Percentiles rank a stretch among this genome's conserved stretches.
Conservation (phyloP, 2,329 filamentous ascomycete genomes). For the Aspergillus felis region DNA sequence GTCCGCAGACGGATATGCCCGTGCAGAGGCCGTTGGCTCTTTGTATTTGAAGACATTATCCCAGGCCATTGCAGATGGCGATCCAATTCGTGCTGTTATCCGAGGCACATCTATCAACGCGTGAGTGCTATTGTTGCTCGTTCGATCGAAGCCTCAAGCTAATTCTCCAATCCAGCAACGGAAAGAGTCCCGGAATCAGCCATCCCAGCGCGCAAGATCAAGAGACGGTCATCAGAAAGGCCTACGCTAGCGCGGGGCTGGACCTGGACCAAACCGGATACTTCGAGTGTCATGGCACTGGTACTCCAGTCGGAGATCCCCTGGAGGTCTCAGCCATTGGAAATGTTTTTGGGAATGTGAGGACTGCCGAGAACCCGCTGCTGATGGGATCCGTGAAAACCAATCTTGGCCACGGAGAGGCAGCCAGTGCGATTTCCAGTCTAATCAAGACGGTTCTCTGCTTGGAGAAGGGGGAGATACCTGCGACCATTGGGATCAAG, state of each 20-base stretch:
- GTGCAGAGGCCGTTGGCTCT: slow-evolving; percentile 23
- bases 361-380: not conserved
- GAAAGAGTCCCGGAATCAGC: no score
- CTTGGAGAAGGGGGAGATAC: slow-evolving; percentile 2
- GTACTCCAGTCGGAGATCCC: no score
- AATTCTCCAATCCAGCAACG: no score
- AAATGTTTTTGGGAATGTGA: no score
- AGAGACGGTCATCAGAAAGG: no score
- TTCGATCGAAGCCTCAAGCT: no score
- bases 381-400: slow-evolving; percentile 5
- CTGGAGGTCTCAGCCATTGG: no score
- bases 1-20: slow-evolving; percentile 26
- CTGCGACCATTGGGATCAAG: not conserved
- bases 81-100: slow-evolving; percentile 37
- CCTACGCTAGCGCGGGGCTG: no score
- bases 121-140: no score
- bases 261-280: no score
- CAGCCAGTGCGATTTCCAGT: slow-evolving; percentile 3
- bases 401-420: slow-evolving; percentile 6
- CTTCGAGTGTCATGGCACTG: no score
- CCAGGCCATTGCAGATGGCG: slow-evolving; percentile 43
- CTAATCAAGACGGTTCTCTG: slow-evolving; percentile 2
- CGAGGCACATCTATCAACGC: slow-evolving; percentile 11
- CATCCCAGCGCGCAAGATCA: no score
- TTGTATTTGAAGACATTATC: slow-evolving; percentile 45